Evolutionary conservation across 192 early-diverging fungal species (phyloP).

Genomic region (Coemansia sp.): DNA sequence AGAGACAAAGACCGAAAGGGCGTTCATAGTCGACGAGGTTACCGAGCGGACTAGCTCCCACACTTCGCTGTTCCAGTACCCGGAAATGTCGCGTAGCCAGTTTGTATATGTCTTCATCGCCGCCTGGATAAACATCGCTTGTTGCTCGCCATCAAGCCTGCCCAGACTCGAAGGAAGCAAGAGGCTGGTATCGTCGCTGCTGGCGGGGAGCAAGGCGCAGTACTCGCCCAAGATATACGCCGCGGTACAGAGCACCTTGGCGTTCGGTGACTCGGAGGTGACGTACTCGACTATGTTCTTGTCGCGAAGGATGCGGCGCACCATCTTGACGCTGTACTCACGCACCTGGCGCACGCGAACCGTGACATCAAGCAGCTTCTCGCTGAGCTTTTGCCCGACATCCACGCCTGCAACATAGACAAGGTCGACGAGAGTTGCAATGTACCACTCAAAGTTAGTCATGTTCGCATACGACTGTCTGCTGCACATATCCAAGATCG

Average conservation of each 20-base stretch:
- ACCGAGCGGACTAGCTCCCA: slow-evolving; percentile 42
- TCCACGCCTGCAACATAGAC: slow-evolving; percentile 72
- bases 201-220: slow-evolving; percentile 59
- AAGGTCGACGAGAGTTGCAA: slow-evolving; percentile 75
- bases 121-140: slow-evolving; percentile 43
- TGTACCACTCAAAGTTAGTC: slow-evolving; percentile 95
- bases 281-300: slow-evolving; percentile 61
- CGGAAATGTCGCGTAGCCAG: slow-evolving; percentile 44
- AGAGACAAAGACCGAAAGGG: slow-evolving; percentile 16
- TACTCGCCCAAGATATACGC: slow-evolving; percentile 94
- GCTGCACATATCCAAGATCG: slow-evolving; percentile 79
- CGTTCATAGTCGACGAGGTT: slow-evolving; percentile 20
- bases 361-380: slow-evolving; percentile 83
- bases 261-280: slow-evolving; percentile 58
- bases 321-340: slow-evolving; percentile 68
- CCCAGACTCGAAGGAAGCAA: slow-evolving; percentile 63
- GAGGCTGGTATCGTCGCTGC: slow-evolving; percentile 58
- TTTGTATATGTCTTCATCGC: slow-evolving; percentile 48
- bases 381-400: slow-evolving; percentile 65
- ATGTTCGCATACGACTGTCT: slow-evolving; percentile 81
- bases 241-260: slow-evolving; percentile 76
- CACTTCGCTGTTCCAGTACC: slow-evolving; percentile 42
- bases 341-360: slow-evolving; percentile 85
- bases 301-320: slow-evolving; percentile 73
- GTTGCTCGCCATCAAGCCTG: slow-evolving; percentile 18